Evolutionary conservation across 176 grass and related monocot genomes (phyloP).

Genomic region (Oryza meyeriana): DNA sequence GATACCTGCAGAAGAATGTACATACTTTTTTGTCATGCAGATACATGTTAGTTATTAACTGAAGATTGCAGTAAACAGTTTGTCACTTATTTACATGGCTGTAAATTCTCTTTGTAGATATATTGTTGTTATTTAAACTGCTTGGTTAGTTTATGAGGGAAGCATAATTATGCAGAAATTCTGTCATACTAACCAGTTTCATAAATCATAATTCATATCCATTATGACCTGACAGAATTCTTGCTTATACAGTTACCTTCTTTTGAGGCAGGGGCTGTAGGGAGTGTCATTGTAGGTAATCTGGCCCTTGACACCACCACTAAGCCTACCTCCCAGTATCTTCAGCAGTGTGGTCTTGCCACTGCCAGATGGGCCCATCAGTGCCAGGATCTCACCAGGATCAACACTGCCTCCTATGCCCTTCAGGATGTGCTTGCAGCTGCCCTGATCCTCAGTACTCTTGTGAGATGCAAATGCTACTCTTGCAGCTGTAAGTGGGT

Average conservation of each 20-base stretch:
- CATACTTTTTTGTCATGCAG: background rate
- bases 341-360: slow-evolving; percentile 92
- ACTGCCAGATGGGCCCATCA: slow-evolving; percentile 94
- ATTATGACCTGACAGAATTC: background rate
- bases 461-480: slow-evolving; percentile 35
- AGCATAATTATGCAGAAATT: background rate
- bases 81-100: background rate
- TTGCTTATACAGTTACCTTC: slow-evolving; percentile 46
- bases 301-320: slow-evolving; percentile 62
- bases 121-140: background rate
- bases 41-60: background rate
- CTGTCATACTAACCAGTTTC: background rate
- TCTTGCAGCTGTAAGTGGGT: slow-evolving; percentile 56
- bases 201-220: background rate
- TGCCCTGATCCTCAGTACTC: slow-evolving; percentile 47
- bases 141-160: background rate
- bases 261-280: slow-evolving; percentile 71
- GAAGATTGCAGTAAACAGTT: background rate
- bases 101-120: background rate
- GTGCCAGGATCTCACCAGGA: slow-evolving; percentile 79
- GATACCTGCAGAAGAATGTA: background rate
- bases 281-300: slow-evolving; percentile 82
- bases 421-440: slow-evolving; percentile 80
- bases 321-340: slow-evolving; percentile 73
- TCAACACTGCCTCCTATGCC: slow-evolving; percentile 77